Base-by-base conservation (phyloP, 441 rosid genomes). In the Aquilaria agallochum region DNA sequence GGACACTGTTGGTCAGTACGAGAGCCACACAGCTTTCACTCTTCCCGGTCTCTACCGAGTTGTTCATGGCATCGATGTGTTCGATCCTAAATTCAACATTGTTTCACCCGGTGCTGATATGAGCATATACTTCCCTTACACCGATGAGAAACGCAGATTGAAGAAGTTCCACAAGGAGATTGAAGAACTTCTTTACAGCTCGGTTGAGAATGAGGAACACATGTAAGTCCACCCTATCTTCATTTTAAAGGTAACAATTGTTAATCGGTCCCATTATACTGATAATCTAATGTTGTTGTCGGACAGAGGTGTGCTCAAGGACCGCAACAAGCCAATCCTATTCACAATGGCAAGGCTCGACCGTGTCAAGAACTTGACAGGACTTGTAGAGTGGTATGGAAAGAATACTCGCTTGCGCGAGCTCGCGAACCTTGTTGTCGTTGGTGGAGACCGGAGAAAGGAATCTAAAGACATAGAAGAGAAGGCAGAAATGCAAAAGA, bases 271-370 rank as follows among this genome's bases (percentile, higher is more conserved):
- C 34, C 5, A 53, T 42, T 55, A 48, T 15, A 34, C 61, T 40
- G 42, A 56, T 31, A 32, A 50, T 56, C 14, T 27, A 53, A 2
- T 3, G 5, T 57, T 48, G 27, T 53, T 56, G 14, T 63, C 45
- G 11, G 11, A 54, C 83, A 89, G 93, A 62, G 80, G 97, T 53
- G 83, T 88, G 68, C 77, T 90, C 14, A 88, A 83, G 49, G 97
- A 90, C 67, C 81, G 77, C 67, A 86, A 20, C 70, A 90, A 93
- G 86, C 95, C 97, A 11, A 88, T 90, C 61, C 65, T 93, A 31
- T 93, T 93, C 76, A 90, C 98, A 5, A 93, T 93, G 98, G 98
- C 97, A 31, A 83, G 98, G 77, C 83, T 93, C 40, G 98, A 93
- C 76, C 89, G 97, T 34, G 98, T 93, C 2, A 93, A 93, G 88